A percentile compares a stretch with the other conserved stretches of the same genome.
Conservation (phyloP, 805 yeast genomes). For the Metschnikowia henanensis region DNA sequence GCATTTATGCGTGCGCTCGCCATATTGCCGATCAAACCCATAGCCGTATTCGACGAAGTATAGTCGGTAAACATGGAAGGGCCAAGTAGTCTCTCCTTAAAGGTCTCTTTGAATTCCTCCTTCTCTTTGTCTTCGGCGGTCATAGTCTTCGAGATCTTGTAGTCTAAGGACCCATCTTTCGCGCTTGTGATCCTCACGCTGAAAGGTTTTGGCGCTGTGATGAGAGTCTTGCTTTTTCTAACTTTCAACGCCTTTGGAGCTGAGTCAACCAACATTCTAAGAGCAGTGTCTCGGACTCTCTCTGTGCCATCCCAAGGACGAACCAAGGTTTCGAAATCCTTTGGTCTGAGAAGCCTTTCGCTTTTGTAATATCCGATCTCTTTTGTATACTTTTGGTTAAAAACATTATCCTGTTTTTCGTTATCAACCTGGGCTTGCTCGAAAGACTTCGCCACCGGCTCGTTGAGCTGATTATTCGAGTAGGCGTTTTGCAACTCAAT, state of each 20-base stretch:
- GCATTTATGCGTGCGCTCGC: slow-evolving; percentile 80
- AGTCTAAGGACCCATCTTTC: slow-evolving; percentile 65
- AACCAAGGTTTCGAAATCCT: slow-evolving; percentile 6
- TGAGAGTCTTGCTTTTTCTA: slow-evolving; percentile 14
- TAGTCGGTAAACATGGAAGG: slow-evolving; percentile 49
- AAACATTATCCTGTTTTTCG: slow-evolving; percentile 9
- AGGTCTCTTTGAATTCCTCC: slow-evolving; percentile 56
- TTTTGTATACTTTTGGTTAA: slow-evolving; percentile 16
- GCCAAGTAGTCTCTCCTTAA: slow-evolving; percentile 62
- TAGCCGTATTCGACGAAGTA: slow-evolving; percentile 41
- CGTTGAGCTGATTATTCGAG: slow-evolving; percentile 1
- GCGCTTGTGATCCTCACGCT: slow-evolving; percentile 55
- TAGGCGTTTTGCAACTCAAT: slow-evolving; percentile 15
- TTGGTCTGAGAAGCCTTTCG: slow-evolving; percentile 20
- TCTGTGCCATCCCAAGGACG: slow-evolving; percentile 19
- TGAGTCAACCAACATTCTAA: slow-evolving; percentile 18
- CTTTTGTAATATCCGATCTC: slow-evolving; percentile 28
- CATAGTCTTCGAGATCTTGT: slow-evolving; percentile 46
- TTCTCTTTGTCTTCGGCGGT: slow-evolving; percentile 27
- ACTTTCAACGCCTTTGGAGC: slow-evolving; percentile 14
- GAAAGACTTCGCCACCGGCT: not conserved
- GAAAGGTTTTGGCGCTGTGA: slow-evolving; percentile 24
- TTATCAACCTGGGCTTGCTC: slow-evolving; percentile 4
- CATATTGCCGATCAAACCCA: slow-evolving; percentile 57
- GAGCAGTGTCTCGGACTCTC: slow-evolving; percentile 11